Evolutionary conservation across 2,329 filamentous ascomycete genomes (phyloP).

Genomic region (Curvularia verruculosa): DNA sequence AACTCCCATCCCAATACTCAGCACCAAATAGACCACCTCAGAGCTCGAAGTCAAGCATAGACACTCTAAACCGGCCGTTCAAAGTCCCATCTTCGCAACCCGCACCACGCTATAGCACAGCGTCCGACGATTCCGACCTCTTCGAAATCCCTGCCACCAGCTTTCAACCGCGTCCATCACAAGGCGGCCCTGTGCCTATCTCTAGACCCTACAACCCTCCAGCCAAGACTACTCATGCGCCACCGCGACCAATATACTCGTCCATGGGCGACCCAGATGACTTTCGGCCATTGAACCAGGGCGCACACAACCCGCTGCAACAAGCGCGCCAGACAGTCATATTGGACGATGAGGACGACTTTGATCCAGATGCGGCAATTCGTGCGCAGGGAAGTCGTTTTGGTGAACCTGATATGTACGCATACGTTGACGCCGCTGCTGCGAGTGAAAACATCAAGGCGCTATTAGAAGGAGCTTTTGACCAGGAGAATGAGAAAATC

Average conservation of each 20-base stretch:
- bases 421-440: slow-evolving; percentile 72
- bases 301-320: slow-evolving; percentile 36
- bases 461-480: slow-evolving; percentile 79
- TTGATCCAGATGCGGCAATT: slow-evolving; percentile 56
- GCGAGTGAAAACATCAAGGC: slow-evolving; percentile 80
- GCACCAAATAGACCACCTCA: slow-evolving; percentile 13
- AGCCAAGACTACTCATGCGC: slow-evolving; percentile 54
- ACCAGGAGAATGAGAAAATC: slow-evolving; percentile 69
- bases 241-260: slow-evolving; percentile 60
- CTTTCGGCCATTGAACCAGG: slow-evolving; percentile 48
- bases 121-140: slow-evolving; percentile 39
- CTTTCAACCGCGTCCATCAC: slow-evolving; percentile 39
- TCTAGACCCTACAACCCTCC: slow-evolving; percentile 56
- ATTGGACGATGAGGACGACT: slow-evolving; percentile 52
- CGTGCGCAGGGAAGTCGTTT: slow-evolving; percentile 56
- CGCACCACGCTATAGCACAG: slow-evolving; percentile 33
- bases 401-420: slow-evolving; percentile 60
- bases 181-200: slow-evolving; percentile 51
- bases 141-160: slow-evolving; percentile 44
- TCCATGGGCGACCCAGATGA: slow-evolving; percentile 54
- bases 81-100: slow-evolving; percentile 23
- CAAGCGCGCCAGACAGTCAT: slow-evolving; percentile 50
- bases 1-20: slow-evolving; percentile 30
- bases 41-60: slow-evolving; percentile 1
- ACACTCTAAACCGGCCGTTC: slow-evolving; percentile 22